These are phyloP conservation scores for Ilex paraguariensis DNA, from an alignment of 305 asterid species.

Conservation along the genomic window DNA sequence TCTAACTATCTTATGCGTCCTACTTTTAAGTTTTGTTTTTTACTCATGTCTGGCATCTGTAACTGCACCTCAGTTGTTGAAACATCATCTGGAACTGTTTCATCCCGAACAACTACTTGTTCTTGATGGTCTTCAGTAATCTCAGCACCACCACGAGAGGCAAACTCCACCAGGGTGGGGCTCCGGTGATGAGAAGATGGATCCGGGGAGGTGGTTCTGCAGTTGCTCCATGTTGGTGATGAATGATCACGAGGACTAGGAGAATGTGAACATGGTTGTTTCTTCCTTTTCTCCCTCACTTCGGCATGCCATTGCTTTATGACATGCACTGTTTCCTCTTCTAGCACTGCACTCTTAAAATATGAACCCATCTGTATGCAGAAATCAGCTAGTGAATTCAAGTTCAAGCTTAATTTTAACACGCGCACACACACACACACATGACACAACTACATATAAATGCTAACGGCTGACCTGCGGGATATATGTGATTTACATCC, in stretches of 20 bases:
- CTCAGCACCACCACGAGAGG: neutral
- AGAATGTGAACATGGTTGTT: neutral
- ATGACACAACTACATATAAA: too few species aligned
- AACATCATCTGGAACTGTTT: too few species aligned
- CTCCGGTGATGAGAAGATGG: slow-evolving; percentile 3
- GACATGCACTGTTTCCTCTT: slow-evolving; percentile 44
- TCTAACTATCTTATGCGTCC: too few species aligned
- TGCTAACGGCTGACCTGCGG: too few species aligned
- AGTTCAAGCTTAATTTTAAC: too few species aligned
- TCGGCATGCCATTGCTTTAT: slow-evolving; percentile 55
- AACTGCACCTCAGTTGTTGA: too few species aligned
- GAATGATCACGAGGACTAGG: neutral
- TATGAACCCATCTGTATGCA: slow-evolving; percentile 59
- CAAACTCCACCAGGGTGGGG: slow-evolving; percentile 1
- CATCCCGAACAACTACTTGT: neutral
- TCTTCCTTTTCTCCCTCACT: slow-evolving; percentile 45
- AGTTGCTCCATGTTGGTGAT: slow-evolving; percentile 1
- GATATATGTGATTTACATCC: too few species aligned
- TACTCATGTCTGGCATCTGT: too few species aligned
- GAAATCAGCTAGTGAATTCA: neutral
- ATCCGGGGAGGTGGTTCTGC: slow-evolving; percentile 7
- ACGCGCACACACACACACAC: too few species aligned
- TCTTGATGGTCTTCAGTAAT: neutral
- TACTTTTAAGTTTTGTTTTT: too few species aligned
- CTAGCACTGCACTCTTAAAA: slow-evolving; percentile 46